Evolutionary conservation across 305 asterid genomes (phyloP).

Genomic region (Solanum aculeatissimum): DNA sequence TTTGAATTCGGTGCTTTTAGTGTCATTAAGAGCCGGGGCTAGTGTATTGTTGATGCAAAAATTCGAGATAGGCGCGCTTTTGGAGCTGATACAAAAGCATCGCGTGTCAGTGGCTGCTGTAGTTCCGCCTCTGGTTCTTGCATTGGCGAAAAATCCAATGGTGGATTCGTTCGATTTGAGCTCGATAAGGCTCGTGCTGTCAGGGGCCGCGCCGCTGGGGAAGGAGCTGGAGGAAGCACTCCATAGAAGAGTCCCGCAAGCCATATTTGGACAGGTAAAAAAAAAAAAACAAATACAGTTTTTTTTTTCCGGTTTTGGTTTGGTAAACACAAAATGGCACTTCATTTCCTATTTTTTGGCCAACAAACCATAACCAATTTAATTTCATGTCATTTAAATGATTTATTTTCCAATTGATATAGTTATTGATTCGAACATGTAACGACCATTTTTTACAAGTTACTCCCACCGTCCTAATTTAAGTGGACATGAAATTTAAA

Average conservation of each 20-base stretch:
- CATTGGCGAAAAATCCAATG: constrained; percentile 68
- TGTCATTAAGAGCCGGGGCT: constrained; percentile 62
- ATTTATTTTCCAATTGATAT: neutral
- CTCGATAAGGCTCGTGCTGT: constrained; percentile 56
- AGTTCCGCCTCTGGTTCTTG: constrained; percentile 78
- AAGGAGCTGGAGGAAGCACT: constrained; percentile 67
- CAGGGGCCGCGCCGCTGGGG: constrained; percentile 92
- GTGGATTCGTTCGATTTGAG: constrained; percentile 59
- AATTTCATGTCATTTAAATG: constrained; percentile 16
- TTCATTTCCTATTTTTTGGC: no score
- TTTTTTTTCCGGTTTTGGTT: no score
- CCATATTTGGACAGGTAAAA: constrained; percentile 74
- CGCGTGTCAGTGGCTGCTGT: constrained; percentile 73
- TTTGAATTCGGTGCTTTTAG: constrained; percentile 47
- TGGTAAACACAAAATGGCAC: no score
- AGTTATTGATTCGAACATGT: neutral
- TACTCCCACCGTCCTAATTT: no score
- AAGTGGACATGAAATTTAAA: no score
- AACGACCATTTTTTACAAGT: neutral
- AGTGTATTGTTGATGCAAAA: constrained; percentile 53
- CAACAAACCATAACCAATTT: neutral
- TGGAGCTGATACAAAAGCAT: constrained; percentile 58
- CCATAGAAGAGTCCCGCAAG: constrained; percentile 58
- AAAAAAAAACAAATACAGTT: no score
- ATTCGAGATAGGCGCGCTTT: constrained; percentile 50